Percentiles rank a stretch among this genome's conserved stretches.
Conservation (phyloP, 2,329 filamentous ascomycete genomes). For the Orbilia oligospora region DNA sequence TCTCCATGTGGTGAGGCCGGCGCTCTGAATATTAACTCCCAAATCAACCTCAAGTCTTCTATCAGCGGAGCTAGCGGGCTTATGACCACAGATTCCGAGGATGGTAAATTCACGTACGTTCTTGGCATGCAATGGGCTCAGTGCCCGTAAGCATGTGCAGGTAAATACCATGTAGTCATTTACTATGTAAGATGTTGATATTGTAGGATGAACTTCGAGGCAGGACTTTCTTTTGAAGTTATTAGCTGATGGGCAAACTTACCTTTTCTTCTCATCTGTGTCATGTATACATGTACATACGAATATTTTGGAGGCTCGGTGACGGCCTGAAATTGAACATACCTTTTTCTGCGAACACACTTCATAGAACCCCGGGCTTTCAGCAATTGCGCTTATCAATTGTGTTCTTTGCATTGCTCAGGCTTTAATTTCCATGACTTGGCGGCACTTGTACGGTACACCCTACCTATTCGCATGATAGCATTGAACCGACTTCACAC, state of each 20-base stretch:
- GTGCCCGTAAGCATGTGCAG: slow-evolving; percentile 26
- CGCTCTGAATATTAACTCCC: slow-evolving; percentile 72
- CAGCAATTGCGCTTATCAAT: no score
- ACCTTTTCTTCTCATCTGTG: slow-evolving; percentile 6
- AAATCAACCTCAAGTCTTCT: slow-evolving; percentile 68
- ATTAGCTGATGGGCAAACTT: neutral
- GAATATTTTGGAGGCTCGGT: neutral
- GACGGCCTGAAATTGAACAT: neutral
- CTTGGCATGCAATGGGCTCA: slow-evolving; percentile 69
- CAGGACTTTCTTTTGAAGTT: no score
- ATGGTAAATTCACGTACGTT: slow-evolving; percentile 69
- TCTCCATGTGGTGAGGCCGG: slow-evolving; percentile 71
- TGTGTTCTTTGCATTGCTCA: no score
- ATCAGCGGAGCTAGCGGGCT: slow-evolving; percentile 65
- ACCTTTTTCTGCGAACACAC: neutral
- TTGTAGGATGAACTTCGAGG: neutral
- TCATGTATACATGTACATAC: neutral
- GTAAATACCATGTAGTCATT: neutral
- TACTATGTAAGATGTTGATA: neutral
- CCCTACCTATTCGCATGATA: no score
- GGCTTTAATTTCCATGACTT: no score
- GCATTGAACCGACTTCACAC: no score
- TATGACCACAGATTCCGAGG: slow-evolving; percentile 70
- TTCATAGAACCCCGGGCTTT: no score
- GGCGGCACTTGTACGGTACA: no score